phyloP scores from a whole-genome alignment of 257 asterid species.

The Fraxinus anomala region DNA sequence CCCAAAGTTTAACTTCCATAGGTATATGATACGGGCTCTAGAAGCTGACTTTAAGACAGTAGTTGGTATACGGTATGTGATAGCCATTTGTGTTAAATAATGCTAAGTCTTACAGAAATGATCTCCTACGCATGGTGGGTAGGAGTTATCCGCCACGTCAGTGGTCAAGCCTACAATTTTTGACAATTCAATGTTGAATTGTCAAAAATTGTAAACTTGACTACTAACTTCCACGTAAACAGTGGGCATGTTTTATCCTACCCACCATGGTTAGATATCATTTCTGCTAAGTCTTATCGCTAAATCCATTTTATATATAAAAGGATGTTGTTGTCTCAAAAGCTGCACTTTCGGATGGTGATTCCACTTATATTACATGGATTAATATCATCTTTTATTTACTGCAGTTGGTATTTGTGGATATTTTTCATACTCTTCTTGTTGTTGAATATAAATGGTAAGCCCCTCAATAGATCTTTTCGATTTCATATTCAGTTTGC shows the following conservation, averaged over 20 bases:
- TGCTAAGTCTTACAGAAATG: background rate
- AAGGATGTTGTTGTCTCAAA: background rate
- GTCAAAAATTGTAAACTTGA: too few relatives aligned
- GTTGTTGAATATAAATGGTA: conserved; percentile 83
- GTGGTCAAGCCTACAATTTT: too few relatives aligned
- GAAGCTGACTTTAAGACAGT: conserved; percentile 93
- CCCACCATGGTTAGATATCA: too few relatives aligned
- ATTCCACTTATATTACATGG: conserved; percentile 2
- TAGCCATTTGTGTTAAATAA: background rate
- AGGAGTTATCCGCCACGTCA: too few relatives aligned
- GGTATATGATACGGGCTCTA: conserved; percentile 92
- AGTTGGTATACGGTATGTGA: conserved; percentile 89
- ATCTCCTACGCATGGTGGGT: too few relatives aligned
- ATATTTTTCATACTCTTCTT: conserved; percentile 77
- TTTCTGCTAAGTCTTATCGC: background rate
- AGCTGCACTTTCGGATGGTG: background rate
- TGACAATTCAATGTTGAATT: too few relatives aligned
- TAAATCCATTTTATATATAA: background rate
- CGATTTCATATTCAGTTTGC: background rate
- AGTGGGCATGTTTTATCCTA: too few relatives aligned
- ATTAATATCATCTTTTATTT: conserved; percentile 24
- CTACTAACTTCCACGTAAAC: too few relatives aligned
- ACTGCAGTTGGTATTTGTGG: conserved; percentile 98
- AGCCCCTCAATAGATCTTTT: conserved; percentile 28
- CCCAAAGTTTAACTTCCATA: conserved; percentile 91